Evolutionary conservation across 1,284 basidiomycete species (phyloP), one percentile per base, ranked within the genome.

Genomic region (Schizopora paradoxa): DNA sequence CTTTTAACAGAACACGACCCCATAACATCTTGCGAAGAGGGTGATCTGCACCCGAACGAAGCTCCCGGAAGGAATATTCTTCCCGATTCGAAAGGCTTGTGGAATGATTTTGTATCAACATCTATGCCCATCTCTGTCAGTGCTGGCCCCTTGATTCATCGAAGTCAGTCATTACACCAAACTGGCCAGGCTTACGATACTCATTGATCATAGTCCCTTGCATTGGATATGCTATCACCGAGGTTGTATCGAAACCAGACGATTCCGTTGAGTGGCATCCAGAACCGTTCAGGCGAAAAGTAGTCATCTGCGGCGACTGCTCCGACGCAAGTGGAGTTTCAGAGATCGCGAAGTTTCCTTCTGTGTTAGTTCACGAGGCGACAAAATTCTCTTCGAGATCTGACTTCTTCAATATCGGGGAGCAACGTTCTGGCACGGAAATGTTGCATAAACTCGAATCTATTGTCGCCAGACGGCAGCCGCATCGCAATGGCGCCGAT

Each of bases 61-160:
- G 65, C 73, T 25, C 63, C 70, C 0, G 91, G 91, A 2, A 53
- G 56, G 39, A 82, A 94, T 59, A 66, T 93, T 19, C 37, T 65
- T 2, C 75, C 76, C 34, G 74, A 76, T 29, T 65, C 69, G 5
- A 72, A 86, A 51, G 87, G 88, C 0, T 76, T 82, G 39, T 94
- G 91, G 91, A 66, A 65, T 29, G 65, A 68, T 18, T 63, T 93
- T 42, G 62, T 68, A 6, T n/a, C n/a, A n/a, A 56, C 56, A 25
- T 60, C 61, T 18, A 68, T 69, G 21, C 67, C 74, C 3, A 69
- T 87, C 53, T 58, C 66, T 11, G 81, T 91, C 2, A 77, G 82
- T 57, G 91, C 87, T 11, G 90, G 86, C 0, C 84, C 87, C 1
- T 85, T 94, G 48, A 59, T 70, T 28, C 92, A 95, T 64, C 74